phyloP scores from a whole-genome alignment of 169 alveolate species.

The Plasmodium knowlesi region DNA sequence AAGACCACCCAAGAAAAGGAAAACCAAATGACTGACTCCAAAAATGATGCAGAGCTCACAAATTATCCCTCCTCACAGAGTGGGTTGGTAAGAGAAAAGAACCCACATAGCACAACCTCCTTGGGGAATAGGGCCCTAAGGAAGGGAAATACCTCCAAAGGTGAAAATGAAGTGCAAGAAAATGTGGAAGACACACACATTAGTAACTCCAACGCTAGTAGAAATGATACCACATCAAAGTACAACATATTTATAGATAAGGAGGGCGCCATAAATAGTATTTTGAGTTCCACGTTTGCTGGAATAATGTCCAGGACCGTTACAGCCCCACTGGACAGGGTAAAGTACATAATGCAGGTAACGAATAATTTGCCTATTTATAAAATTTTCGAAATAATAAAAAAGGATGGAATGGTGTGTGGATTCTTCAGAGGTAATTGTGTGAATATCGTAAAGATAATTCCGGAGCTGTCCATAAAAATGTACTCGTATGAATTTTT shows the following conservation, averaged over 20 bases:
- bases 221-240: background rate
- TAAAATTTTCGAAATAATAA: conserved; percentile 47
- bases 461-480: conserved; percentile 65
- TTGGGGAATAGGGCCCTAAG: background rate
- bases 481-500: conserved; percentile 65
- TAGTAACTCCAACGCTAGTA: background rate
- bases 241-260: conserved; percentile 43
- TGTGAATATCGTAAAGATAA: conserved; percentile 57
- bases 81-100: background rate
- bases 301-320: conserved; percentile 48
- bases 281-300: conserved; percentile 57
- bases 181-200: background rate
- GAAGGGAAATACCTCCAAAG: background rate
- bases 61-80: background rate
- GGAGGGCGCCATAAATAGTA: conserved; percentile 33
- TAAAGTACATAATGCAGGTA: conserved; percentile 64
- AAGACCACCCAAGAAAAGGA: background rate
- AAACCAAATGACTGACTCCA: background rate
- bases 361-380: conserved; percentile 51
- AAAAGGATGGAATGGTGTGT: conserved; percentile 53
- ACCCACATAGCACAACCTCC: background rate
- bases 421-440: conserved; percentile 71
- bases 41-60: background rate
- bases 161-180: background rate
- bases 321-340: conserved; percentile 65